Percentiles rank a stretch among this genome's conserved stretches.
These are phyloP conservation scores for Vitis hybrid DNA, from an alignment of 177 flowering plant genomes.

Conservation along the genomic window DNA sequence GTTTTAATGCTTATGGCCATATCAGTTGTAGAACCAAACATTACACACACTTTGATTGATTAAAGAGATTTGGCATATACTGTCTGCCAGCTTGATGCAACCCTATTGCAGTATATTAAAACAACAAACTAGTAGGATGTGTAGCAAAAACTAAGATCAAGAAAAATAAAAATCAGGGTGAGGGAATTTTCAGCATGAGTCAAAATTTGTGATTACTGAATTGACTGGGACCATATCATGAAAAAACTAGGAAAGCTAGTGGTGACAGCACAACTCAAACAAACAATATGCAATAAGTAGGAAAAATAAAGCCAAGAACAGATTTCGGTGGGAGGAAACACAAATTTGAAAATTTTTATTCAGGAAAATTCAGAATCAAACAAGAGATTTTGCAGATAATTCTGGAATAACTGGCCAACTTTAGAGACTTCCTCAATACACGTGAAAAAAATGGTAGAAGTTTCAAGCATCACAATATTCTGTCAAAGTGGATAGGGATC, in stretches of 20 bases:
- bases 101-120: background rate
- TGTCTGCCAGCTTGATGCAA: background rate
- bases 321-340: background rate
- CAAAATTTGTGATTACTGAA: background rate
- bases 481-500: background rate
- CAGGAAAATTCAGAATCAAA: too few relatives aligned
- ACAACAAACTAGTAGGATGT: background rate
- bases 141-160: background rate
- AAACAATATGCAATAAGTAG: background rate
- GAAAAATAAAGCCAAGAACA: background rate
- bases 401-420: too few relatives aligned
- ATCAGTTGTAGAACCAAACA: background rate
- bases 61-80: background rate
- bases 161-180: background rate
- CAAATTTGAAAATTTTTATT: background rate
- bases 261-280: background rate
- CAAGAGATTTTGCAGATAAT: too few relatives aligned
- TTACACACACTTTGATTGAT: background rate
- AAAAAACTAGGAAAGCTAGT: background rate
- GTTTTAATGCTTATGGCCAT: background rate
- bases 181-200: background rate
- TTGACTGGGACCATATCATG: background rate
- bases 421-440: background rate
- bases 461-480: background rate
- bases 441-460: background rate